Conservation (phyloP, 177 flowering plant species). For the Viscum album region DNA sequence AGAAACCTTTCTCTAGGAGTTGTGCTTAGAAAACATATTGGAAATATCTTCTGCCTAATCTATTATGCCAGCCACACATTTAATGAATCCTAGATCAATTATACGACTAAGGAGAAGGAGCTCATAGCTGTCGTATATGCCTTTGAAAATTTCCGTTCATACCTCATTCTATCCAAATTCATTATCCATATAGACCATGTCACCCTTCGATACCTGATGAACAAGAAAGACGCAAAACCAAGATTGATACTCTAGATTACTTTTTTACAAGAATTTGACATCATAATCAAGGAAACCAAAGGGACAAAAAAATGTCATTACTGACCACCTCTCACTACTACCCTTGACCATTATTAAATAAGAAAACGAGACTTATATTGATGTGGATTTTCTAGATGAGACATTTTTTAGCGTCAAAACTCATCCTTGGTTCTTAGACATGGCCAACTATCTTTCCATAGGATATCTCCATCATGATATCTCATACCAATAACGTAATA, state of each 20-base stretch:
- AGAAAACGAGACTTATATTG: no score
- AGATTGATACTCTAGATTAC: neutral
- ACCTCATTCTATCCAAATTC: neutral
- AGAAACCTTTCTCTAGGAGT: neutral
- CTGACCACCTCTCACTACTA: no score
- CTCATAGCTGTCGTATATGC: neutral
- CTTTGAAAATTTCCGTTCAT: neutral
- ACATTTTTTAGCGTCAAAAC: no score
- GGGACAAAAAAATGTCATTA: neutral
- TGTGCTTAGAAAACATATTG: neutral
- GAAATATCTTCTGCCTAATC: neutral
- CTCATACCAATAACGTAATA: no score
- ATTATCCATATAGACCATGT: neutral
- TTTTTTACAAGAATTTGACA: neutral
- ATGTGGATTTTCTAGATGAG: no score
- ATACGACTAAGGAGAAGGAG: neutral
- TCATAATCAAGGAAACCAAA: neutral
- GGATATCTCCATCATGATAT: no score
- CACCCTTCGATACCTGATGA: neutral
- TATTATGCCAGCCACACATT: neutral
- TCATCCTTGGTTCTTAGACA: no score
- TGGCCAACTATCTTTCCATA: no score
- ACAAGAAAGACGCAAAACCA: neutral
- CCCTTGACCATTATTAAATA: no score
- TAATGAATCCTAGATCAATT: neutral